These are phyloP conservation scores for Flaveria trinervia DNA, from an alignment of 129 eudicot genomes.

Conservation along the genomic window DNA sequence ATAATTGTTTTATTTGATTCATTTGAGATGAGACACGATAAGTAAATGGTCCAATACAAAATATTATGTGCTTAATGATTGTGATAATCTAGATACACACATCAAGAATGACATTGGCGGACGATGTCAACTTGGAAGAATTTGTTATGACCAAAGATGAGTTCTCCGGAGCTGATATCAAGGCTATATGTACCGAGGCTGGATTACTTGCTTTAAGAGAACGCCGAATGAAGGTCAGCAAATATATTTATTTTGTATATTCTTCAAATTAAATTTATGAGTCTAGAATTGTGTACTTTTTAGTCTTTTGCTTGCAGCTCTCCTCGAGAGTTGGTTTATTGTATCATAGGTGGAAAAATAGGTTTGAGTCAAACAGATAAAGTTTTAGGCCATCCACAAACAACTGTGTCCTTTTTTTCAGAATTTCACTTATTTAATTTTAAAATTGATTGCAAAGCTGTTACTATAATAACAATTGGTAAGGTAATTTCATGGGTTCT, in stretches of 20 bases:
- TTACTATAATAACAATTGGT: neutral
- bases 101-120: conserved; percentile 88
- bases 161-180: conserved; percentile 94
- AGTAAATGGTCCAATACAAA: neutral
- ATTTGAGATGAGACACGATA: neutral
- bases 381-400: neutral
- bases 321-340: neutral
- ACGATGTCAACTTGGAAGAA: conserved; percentile 89
- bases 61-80: neutral
- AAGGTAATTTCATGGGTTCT: neutral
- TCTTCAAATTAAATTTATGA: neutral
- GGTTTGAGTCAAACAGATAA: neutral
- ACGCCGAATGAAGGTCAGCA: conserved; percentile 90
- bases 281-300: neutral
- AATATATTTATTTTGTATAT: neutral
- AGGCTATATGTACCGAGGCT: conserved; percentile 97
- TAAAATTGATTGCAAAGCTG: neutral
- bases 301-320: neutral
- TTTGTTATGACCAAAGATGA: conserved; percentile 95
- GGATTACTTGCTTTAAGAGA: conserved; percentile 90
- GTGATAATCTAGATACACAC: conserved; percentile 68
- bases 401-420: neutral
- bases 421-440: neutral
- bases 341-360: neutral
- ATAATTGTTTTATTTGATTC: neutral